Percentiles rank a stretch among this genome's conserved stretches.
These are phyloP conservation scores for Phaffomyces antillensis DNA, from an alignment of 805 yeast species.

Conservation along the genomic window DNA sequence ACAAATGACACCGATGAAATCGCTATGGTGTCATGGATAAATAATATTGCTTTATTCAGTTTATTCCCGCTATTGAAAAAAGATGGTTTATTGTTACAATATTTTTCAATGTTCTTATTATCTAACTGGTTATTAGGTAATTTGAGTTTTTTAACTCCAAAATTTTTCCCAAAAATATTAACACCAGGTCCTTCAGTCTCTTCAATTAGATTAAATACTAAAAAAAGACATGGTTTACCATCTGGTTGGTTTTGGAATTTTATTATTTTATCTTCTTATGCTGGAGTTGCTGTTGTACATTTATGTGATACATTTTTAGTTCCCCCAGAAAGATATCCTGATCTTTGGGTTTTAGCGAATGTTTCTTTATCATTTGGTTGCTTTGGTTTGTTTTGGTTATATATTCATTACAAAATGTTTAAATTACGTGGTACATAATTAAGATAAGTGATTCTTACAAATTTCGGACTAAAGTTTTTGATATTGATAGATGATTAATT, in stretches of 20 bases:
- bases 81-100: slow-evolving; percentile 72
- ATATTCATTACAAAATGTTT: slow-evolving; percentile 57
- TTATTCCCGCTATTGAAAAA: slow-evolving; percentile 79
- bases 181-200: slow-evolving; percentile 40
- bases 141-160: slow-evolving; percentile 45
- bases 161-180: slow-evolving; percentile 30
- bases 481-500: too few species aligned
- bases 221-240: slow-evolving; percentile 42
- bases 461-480: too few species aligned
- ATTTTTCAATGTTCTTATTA: slow-evolving; percentile 48
- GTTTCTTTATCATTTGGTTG: slow-evolving; percentile 68
- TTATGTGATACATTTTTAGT: slow-evolving; percentile 39
- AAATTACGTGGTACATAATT: slow-evolving; percentile 4
- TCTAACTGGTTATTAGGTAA: slow-evolving; percentile 80
- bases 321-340: slow-evolving; percentile 67
- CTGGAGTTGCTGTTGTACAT: slow-evolving; percentile 45
- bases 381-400: slow-evolving; percentile 71
- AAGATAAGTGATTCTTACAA: too few species aligned
- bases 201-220: slow-evolving; percentile 24
- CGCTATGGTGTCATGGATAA: slow-evolving; percentile 82
- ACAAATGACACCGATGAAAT: slow-evolving; percentile 50
- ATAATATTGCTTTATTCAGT: slow-evolving; percentile 77
- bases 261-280: slow-evolving; percentile 45
- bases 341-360: slow-evolving; percentile 78
- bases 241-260: slow-evolving; percentile 40